A percentile compares a stretch with the other conserved stretches of the same genome.
These are phyloP conservation scores for Coix lacrymajobi DNA, from an alignment of 176 grass and related monocot genomes.

Conservation along the genomic window DNA sequence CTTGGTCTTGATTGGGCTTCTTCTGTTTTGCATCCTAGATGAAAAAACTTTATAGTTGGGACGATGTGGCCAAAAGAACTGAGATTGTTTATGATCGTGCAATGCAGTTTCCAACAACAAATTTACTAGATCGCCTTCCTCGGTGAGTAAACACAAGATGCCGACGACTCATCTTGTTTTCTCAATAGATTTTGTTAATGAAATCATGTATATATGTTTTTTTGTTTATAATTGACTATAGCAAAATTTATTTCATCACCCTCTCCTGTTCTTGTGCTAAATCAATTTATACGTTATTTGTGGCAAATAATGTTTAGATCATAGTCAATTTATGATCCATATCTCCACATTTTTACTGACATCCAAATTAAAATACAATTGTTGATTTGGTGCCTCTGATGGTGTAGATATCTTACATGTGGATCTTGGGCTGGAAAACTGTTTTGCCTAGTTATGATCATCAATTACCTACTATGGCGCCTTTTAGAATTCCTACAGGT, in stretches of 20 bases:
- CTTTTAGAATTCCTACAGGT: constrained; percentile 78
- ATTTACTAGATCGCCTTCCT: constrained; percentile 66
- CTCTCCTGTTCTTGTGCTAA: not conserved
- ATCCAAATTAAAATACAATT: not conserved
- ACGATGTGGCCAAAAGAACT: constrained; percentile 94
- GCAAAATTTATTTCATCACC: not conserved
- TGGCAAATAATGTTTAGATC: not conserved
- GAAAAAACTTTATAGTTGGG: constrained; percentile 91
- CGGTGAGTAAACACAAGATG: constrained; percentile 33
- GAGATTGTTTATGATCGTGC: constrained; percentile 75
- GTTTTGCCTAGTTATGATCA: constrained; percentile 81
- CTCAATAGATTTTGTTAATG: not conserved
- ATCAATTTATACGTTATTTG: not conserved
- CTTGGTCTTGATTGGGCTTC: not conserved
- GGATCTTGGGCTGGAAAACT: constrained; percentile 85
- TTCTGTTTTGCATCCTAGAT: constrained; percentile 49
- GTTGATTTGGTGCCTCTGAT: constrained; percentile 10
- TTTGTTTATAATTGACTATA: not conserved
- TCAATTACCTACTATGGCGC: constrained; percentile 74
- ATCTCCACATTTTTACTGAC: not conserved
- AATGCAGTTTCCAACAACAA: constrained; percentile 50
- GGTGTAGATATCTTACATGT: constrained; percentile 65
- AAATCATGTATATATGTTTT: not conserved
- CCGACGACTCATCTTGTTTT: constrained; percentile 1
- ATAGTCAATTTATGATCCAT: not conserved